Conservation (phyloP, 257 asterid species). For the Gardenia jasminoides region DNA sequence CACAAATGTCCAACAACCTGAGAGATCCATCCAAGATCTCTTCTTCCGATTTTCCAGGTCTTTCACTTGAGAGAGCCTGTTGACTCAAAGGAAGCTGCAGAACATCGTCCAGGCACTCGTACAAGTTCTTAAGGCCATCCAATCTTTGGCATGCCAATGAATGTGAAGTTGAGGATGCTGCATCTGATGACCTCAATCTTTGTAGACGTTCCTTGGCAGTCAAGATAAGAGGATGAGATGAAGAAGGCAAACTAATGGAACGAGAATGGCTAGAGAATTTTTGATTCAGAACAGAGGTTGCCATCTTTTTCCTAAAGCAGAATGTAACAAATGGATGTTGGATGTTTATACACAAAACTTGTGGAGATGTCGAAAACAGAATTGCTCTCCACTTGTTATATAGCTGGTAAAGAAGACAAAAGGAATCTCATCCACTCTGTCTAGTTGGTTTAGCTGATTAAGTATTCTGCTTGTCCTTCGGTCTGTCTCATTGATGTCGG, state of each 20-base stretch:
- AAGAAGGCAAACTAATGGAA: conserved; percentile 41
- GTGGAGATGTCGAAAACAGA: conserved; percentile 11
- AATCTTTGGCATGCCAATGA: conserved; percentile 28
- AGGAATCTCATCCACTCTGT: conserved; percentile 5
- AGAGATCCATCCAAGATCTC: conserved; percentile 35
- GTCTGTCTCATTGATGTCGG: conserved; percentile 7
- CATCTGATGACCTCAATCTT: conserved; percentile 31
- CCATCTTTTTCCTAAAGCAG: conserved; percentile 23
- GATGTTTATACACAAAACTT: neutral
- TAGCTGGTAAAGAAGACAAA: conserved; percentile 1
- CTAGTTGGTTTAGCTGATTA: neutral
- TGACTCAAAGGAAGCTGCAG: conserved; percentile 39
- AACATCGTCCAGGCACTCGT: conserved; percentile 28
- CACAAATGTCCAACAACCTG: conserved; percentile 31
- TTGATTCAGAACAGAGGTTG: conserved; percentile 5
- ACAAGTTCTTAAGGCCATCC: conserved; percentile 36
- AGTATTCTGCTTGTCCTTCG: neutral
- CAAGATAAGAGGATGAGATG: conserved; percentile 33
- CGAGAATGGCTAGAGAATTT: conserved; percentile 29
- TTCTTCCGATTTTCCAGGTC: conserved; percentile 13
- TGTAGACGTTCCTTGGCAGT: conserved; percentile 22
- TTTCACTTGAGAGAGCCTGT: conserved; percentile 20
- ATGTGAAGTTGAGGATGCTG: conserved; percentile 20
- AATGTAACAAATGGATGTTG: neutral
- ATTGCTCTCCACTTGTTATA: conserved; percentile 6